Base-by-base conservation (phyloP, 352 stramenopile species). In the Phytophthora citricola region DNA sequence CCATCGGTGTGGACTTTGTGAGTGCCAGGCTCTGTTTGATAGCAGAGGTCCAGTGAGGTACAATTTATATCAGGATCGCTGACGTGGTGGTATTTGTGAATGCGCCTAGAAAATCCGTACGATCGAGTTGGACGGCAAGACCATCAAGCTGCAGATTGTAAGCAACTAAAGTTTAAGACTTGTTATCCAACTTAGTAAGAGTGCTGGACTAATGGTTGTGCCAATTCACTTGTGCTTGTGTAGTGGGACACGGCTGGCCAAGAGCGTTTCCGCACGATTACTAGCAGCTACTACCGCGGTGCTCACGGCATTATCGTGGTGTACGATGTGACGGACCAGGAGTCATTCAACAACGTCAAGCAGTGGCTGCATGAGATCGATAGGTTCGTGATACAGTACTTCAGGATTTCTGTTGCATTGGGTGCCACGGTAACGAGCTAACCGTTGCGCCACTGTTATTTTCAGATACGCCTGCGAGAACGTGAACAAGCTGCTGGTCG, bases 191-290 rank as follows among this genome's bases (percentile, higher is more conserved):
- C 6, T 32, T 32, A 32, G 29, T 32, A 1, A 32, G 11, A 31
- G 15, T 10, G 51, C 38, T 31, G 26, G 26, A 43, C 69, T 73
- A 64, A 73, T 29, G 32, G 8, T 4, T 36, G 31, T 57, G 20
- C 9, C 22, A n/a, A 32, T 22, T 38, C 10, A 26, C 31, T 34
- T 66, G 31, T 69, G 15, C 4, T 38, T 49, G 34, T 87, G 47
- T 58, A 93, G 84, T 99, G 98, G 98, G 98, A 99, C 83, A 99
- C 98, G 24, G 98, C 98, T 38, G 98, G 98, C 58, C 98, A 99
- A 84, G 98, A 99, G 78, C 93, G 97, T 66, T 99, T 99, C 90
- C 95, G 98, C 66, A 99, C 97, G 34, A 99, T 99, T 79, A 99
- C 98, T 56, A 99, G 90, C 70, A 97, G 83, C 34, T 99, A 99